Conservation (phyloP, 2,329 filamentous ascomycete genomes). For the Trichophyton rubrum region DNA sequence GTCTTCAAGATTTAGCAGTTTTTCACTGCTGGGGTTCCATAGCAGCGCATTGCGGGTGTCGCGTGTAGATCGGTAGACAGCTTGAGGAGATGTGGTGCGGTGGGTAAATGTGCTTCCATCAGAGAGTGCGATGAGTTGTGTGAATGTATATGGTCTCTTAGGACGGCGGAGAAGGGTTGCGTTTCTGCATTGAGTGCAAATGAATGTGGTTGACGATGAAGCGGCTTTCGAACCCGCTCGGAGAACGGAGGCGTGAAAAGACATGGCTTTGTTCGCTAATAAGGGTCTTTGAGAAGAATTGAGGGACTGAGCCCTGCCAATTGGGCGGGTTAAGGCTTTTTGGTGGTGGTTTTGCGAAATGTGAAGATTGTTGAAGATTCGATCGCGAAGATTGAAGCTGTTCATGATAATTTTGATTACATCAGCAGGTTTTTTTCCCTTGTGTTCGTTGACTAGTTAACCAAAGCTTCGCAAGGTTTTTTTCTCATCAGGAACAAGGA, state of each 20-base stretch:
- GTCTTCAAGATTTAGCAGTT: constrained; percentile 76
- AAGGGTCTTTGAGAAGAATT: not conserved
- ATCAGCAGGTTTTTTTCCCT: not conserved
- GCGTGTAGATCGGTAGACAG: constrained; percentile 54
- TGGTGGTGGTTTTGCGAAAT: not conserved
- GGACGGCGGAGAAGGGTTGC: constrained; percentile 78
- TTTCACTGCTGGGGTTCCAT: constrained; percentile 79
- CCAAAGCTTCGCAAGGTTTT: not conserved
- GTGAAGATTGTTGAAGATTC: not conserved
- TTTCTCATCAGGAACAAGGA: not conserved
- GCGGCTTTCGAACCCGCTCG: constrained; percentile 16
- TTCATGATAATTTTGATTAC: not conserved
- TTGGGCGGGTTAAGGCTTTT: not conserved
- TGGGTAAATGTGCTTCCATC: constrained; percentile 68
- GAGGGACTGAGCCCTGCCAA: not conserved
- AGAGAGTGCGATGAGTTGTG: constrained; percentile 84
- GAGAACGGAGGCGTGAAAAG: constrained; percentile 27
- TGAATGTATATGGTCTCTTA: constrained; percentile 91
- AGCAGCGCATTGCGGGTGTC: constrained; percentile 80
- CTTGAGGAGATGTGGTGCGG: constrained; percentile 39
- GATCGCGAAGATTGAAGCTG: not conserved
- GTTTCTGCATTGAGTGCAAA: constrained; percentile 55
- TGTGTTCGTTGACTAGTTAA: not conserved
- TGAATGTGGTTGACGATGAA: constrained; percentile 23
- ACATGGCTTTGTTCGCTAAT: constrained; percentile 17